A percentile compares a stretch with the other conserved stretches of the same genome.
phyloP scores from a whole-genome alignment of 202 grass and related monocot genomes.

The Panicum hallii region DNA sequence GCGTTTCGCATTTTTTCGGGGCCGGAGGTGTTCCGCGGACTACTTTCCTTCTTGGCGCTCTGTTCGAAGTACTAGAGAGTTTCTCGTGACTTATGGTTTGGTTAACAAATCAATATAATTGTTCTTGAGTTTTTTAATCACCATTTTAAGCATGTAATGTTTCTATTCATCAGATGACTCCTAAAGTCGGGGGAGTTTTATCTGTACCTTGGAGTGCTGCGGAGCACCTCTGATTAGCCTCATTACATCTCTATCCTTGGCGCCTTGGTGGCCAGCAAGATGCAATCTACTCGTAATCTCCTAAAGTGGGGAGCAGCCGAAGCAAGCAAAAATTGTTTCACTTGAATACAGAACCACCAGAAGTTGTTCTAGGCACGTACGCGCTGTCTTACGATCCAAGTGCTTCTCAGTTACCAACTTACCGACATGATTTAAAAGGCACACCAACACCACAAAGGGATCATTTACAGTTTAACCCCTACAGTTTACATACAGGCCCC shows the following conservation, averaged over 20 bases:
- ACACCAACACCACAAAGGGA: neutral
- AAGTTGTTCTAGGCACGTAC: neutral
- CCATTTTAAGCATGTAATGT: neutral
- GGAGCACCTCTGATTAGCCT: neutral
- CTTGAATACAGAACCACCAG: neutral
- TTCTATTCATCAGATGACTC: neutral
- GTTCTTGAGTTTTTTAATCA: neutral
- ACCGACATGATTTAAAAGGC: neutral
- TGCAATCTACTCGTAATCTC: neutral
- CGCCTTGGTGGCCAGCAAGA: neutral
- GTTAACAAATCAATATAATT: neutral
- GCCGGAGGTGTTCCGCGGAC: neutral
- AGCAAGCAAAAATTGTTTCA: neutral
- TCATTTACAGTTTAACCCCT: no score
- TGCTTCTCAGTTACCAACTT: neutral
- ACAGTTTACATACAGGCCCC: no score
- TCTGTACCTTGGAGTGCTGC: neutral
- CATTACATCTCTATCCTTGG: neutral
- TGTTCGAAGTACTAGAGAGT: neutral
- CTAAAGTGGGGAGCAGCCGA: neutral
- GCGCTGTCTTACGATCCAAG: neutral
- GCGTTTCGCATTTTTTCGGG: neutral
- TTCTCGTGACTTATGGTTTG: neutral
- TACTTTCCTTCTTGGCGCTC: neutral
- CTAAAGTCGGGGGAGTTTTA: neutral